Evolutionary conservation across 2,329 filamentous ascomycete genomes (phyloP).

Genomic region (Hawksworthiomyces lignivorus): DNA sequence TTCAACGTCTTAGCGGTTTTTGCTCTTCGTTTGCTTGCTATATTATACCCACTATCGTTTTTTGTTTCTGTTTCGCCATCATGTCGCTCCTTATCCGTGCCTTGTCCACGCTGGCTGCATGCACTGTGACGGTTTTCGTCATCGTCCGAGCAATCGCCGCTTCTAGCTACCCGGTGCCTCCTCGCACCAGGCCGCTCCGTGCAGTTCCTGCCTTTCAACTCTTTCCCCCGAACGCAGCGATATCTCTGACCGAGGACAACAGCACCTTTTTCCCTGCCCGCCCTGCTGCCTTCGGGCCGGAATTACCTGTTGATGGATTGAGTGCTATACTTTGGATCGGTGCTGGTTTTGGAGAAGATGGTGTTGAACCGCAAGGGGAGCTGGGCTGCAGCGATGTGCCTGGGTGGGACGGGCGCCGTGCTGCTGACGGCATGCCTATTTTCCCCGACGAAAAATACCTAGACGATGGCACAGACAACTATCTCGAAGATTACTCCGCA

Average conservation of each 20-base stretch:
- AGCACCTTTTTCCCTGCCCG: constrained; percentile 93
- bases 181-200: background rate
- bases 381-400: constrained; percentile 92
- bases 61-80: background rate
- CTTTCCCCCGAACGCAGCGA: constrained; percentile 91
- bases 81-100: constrained; percentile 5
- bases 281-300: constrained; percentile 86
- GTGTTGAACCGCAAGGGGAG: constrained; percentile 66
- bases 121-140: constrained; percentile 7
- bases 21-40: too few species aligned
- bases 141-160: constrained; percentile 1
- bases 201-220: constrained; percentile 53
- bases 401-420: constrained; percentile 64
- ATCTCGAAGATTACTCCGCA: constrained; percentile 54
- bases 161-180: background rate
- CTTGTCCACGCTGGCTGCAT: constrained; percentile 7
- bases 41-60: background rate
- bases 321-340: constrained; percentile 92
- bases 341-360: constrained; percentile 80
- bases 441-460: constrained; percentile 34
- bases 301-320: constrained; percentile 65
- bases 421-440: constrained; percentile 20
- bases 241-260: constrained; percentile 95
- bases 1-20: too few species aligned
- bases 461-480: constrained; percentile 78